Percentiles rank a stretch among this genome's conserved stretches.
phyloP scores from a whole-genome alignment of 2,329 filamentous ascomycete species.

The Colletotrichum higginsianum region DNA sequence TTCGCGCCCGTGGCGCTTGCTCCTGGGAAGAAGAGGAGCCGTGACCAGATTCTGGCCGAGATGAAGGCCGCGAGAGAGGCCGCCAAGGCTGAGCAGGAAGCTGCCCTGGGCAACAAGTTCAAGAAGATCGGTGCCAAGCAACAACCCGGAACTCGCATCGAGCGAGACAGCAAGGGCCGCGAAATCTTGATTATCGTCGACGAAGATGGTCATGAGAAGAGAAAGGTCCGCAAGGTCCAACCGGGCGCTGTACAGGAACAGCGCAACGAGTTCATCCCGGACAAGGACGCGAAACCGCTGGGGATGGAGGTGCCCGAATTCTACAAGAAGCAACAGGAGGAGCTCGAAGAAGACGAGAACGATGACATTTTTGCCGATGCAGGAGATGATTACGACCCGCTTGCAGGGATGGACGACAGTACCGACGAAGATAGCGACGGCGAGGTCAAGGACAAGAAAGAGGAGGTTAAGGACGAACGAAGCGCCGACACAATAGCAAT shows the following conservation, averaged over 20 bases:
- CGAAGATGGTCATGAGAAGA: slow-evolving; percentile 76
- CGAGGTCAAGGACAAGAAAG: slow-evolving; percentile 49
- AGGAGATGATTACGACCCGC: slow-evolving; percentile 77
- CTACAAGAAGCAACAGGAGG: slow-evolving; percentile 63
- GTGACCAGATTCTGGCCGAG: slow-evolving; percentile 78
- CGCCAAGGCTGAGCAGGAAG: slow-evolving; percentile 68
- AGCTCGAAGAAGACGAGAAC: slow-evolving; percentile 67
- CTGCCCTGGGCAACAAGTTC: slow-evolving; percentile 71
- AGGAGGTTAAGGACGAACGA: slow-evolving; percentile 42
- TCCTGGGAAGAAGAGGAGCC: slow-evolving; percentile 73
- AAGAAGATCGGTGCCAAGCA: slow-evolving; percentile 74
- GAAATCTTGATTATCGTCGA: slow-evolving; percentile 77
- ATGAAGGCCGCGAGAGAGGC: slow-evolving; percentile 75
- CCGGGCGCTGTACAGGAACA: slow-evolving; percentile 55
- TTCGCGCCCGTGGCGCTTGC: slow-evolving; percentile 67
- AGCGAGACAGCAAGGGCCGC: slow-evolving; percentile 72
- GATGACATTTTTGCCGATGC: slow-evolving; percentile 77
- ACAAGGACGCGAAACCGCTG: slow-evolving; percentile 70
- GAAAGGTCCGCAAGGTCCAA: slow-evolving; percentile 72
- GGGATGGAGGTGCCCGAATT: slow-evolving; percentile 78
- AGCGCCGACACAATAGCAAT: slow-evolving; percentile 52
- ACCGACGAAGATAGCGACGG: slow-evolving; percentile 60
- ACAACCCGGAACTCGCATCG: slow-evolving; percentile 70
- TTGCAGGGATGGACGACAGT: slow-evolving; percentile 68
- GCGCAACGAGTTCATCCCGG: slow-evolving; percentile 63